phyloP scores from a whole-genome alignment of 257 asterid genomes.

The Salvia hispanica region DNA sequence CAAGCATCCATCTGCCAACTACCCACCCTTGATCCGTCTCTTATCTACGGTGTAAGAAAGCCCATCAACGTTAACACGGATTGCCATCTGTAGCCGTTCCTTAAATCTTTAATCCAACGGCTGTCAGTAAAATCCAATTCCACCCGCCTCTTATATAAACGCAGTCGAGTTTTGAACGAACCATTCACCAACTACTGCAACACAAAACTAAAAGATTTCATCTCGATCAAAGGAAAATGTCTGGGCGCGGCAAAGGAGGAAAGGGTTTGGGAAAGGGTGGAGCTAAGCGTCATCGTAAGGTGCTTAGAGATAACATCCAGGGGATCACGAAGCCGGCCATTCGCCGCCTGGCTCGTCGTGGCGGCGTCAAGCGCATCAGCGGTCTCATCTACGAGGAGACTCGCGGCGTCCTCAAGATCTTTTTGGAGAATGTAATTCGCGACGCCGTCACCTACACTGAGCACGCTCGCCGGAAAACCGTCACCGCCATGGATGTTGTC shows the following conservation, averaged over 20 bases:
- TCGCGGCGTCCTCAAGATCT: no score
- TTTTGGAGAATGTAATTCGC: no score
- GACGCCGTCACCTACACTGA: no score
- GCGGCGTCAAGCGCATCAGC: conserved; percentile 58
- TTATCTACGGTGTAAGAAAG: conserved; percentile 25
- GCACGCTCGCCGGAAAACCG: conserved; percentile 33
- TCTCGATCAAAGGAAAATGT: conserved; percentile 30
- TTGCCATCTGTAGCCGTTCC: conserved; percentile 25
- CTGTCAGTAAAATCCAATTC: neutral
- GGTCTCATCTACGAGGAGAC: conserved; percentile 44
- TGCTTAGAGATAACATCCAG: conserved; percentile 39
- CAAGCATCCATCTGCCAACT: neutral
- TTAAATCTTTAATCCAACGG: conserved; percentile 31
- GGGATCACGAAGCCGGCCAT: conserved; percentile 41
- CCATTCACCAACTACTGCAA: neutral
- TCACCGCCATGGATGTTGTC: conserved; percentile 57
- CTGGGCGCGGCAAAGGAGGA: conserved; percentile 61
- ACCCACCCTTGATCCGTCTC: conserved; percentile 28
- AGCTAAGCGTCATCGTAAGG: conserved; percentile 61
- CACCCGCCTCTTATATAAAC: conserved; percentile 24
- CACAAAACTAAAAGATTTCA: neutral
- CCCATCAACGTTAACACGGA: conserved; percentile 15
- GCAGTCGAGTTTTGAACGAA: neutral
- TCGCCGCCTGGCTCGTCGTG: conserved; percentile 51
- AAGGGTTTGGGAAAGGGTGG: conserved; percentile 66